Evolutionary conservation across 768 basidiomycete species (phyloP), one percentile per base, ranked within the genome.

Genomic region (Collybia sordida): DNA sequence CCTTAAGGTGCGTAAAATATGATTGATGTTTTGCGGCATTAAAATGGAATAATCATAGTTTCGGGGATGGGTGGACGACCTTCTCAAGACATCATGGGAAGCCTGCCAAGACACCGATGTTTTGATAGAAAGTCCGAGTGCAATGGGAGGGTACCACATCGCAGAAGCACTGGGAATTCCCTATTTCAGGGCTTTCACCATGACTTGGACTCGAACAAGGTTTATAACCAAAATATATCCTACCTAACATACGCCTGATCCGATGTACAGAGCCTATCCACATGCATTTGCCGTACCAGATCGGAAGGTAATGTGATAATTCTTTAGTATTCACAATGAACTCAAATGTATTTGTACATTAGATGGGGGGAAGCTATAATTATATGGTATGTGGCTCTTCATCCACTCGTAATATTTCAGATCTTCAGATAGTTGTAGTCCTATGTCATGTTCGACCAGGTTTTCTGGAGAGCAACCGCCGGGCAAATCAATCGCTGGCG

Each of bases 271-370:
- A 61, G 94, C 90, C 5, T 99, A 98, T 67, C 96, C 97, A 2
- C 96, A 98, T 64, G 95, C 96, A 2, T 96, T 99, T 59, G 97
- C 94, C 12, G 97, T 98, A 3, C 97, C 97, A 3, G 97, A 98
- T 46, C 85, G 82, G 59, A 98, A 97, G 81, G 90, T 86, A 44
- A 27, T 47, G 31, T 54, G 27, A 45, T 25, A 12, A 4, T 45
- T 15, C 27, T 25, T 23, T 22, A 25, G 22, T 23, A 42, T 17
- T 25, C 11, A 3, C 21, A 2, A 3, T 37, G 19, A 27, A 34
- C 37, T 50, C 9, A 51, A 47, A n/a, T 18, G 11, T 14, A 62
- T 54, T 50, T 62, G n/a, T 40, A 37, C 11, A 45, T 35, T 47
- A 91, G 87, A 93, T 97, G 86, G 97, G 96, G 9, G 96, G 96